These are phyloP conservation scores for Lactarius akahatsu DNA, from an alignment of 768 basidiomycete genomes.

Conservation along the genomic window DNA sequence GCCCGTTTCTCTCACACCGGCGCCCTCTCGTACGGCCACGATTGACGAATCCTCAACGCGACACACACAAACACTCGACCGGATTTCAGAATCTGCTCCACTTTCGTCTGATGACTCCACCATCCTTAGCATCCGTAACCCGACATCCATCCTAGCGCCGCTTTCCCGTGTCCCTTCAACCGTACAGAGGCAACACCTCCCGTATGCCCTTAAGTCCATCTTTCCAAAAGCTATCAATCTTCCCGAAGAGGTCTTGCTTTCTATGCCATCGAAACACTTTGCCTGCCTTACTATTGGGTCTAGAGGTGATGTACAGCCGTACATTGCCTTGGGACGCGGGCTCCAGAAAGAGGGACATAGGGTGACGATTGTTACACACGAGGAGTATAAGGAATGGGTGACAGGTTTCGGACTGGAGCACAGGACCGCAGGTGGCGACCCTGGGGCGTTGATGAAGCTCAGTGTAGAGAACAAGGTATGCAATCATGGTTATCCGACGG, in stretches of 20 bases:
- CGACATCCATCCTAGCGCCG: slow-evolving; percentile 46
- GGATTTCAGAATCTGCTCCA: background rate
- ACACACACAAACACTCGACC: slow-evolving; percentile 7
- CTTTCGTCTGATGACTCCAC: background rate
- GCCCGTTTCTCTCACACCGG: slow-evolving; percentile 3
- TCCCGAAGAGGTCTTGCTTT: slow-evolving; percentile 38
- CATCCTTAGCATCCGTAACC: slow-evolving; percentile 3
- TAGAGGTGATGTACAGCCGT: slow-evolving; percentile 53
- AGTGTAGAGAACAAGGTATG: slow-evolving; percentile 47
- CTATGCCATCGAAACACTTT: slow-evolving; percentile 48
- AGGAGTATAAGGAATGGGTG: slow-evolving; percentile 54
- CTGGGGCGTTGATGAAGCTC: slow-evolving; percentile 65
- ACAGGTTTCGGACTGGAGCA: slow-evolving; percentile 58
- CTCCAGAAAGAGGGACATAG: slow-evolving; percentile 45
- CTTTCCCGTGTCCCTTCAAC: slow-evolving; percentile 44
- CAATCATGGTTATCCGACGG: background rate
- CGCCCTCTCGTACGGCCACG: background rate
- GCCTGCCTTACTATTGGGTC: slow-evolving; percentile 67
- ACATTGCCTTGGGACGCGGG: slow-evolving; percentile 45
- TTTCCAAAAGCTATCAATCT: slow-evolving; percentile 54
- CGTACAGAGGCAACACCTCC: slow-evolving; percentile 35
- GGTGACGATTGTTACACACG: slow-evolving; percentile 50
- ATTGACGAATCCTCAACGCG: background rate
- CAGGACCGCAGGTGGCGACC: slow-evolving; percentile 66
- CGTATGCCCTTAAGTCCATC: slow-evolving; percentile 34